These are phyloP conservation scores for Fraxinus baroniana DNA, from an alignment of 305 asterid genomes.

Conservation along the genomic window DNA sequence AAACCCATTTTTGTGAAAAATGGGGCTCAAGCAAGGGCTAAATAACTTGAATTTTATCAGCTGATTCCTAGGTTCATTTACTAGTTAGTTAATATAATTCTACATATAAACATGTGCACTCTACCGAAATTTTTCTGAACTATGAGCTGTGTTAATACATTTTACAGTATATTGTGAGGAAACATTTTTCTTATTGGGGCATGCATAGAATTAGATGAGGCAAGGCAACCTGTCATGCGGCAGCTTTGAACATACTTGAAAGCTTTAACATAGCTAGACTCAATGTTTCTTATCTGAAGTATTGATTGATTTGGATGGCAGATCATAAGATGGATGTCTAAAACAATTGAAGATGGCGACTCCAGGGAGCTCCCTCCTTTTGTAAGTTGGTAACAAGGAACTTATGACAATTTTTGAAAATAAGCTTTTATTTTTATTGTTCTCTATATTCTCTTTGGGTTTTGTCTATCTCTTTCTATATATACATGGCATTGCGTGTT, in stretches of 20 bases:
- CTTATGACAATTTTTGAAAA: background rate
- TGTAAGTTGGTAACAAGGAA: slow-evolving; percentile 50
- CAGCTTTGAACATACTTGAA: background rate
- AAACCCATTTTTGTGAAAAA: background rate
- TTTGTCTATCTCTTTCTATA: background rate
- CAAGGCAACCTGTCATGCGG: background rate
- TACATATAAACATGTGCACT: background rate
- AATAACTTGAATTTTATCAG: slow-evolving; percentile 2
- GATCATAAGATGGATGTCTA: slow-evolving; percentile 84
- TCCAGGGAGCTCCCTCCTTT: slow-evolving; percentile 80
- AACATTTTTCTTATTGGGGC: background rate
- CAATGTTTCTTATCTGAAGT: slow-evolving; percentile 9
- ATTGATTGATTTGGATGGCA: slow-evolving; percentile 37
- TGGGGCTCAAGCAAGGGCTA: background rate
- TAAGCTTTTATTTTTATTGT: background rate
- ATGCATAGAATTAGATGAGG: background rate
- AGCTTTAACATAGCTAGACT: background rate
- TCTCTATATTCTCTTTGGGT: background rate
- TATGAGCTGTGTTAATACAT: slow-evolving; percentile 4
- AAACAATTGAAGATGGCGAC: slow-evolving; percentile 84
- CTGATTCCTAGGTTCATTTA: slow-evolving; percentile 3
- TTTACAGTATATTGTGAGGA: background rate
- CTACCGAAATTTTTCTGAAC: background rate
- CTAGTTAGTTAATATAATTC: background rate
- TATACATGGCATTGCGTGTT: background rate